Evolutionary conservation across 352 stramenopile genomes (phyloP), one percentile per base, ranked within the genome.

Genomic region (Phytopythium helicoides): DNA sequence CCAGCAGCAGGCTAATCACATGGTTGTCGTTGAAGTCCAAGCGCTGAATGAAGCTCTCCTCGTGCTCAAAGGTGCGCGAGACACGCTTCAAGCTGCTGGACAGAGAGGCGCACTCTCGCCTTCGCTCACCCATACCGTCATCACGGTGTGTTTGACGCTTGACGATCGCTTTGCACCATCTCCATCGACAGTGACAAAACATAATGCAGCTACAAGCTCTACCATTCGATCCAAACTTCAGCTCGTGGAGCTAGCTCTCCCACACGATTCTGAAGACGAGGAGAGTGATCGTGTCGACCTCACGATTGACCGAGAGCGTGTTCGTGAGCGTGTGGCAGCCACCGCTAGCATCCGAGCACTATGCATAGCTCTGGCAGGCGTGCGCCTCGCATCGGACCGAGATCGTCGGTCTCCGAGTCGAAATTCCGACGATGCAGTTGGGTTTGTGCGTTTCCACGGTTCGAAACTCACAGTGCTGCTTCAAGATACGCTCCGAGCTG

Each of bases 381-480:
- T 87, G 15, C 74, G 81, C 1, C 40, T 77, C 11, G 68, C 73
- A 44, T 64, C 75, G 41, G 46, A 52, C 3, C 46, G 44, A 4
- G n/a, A n/a, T 4, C 44, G 28, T 11, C 37, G 25, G 25, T 51
- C 44, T 16, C 44, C 44, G 10, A 16, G 44, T 51, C 44, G 28
- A 28, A 28, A 18, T 18, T 18, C 7, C 10, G 31, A 19, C 9
- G 44, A 39, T 4, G 44, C 28, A 6, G 56, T 64, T n/a, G 45
- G 71, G 21, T 88, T 86, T 38, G 76, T 92, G 11, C 76, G 81
- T 10, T 92, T 89, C 48, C 78, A 92, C 61, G 76, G 73, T 52
- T 89, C 81, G 47, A 89, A 92, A 51, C 76, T 92, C 45, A 92
- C 81, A 2, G 73, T 89, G 22, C 52, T 92, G 25, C 64, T 92